These are phyloP conservation scores for Sphenostylis stenocarpa DNA, from an alignment of 306 rosid genomes.

Conservation along the genomic window DNA sequence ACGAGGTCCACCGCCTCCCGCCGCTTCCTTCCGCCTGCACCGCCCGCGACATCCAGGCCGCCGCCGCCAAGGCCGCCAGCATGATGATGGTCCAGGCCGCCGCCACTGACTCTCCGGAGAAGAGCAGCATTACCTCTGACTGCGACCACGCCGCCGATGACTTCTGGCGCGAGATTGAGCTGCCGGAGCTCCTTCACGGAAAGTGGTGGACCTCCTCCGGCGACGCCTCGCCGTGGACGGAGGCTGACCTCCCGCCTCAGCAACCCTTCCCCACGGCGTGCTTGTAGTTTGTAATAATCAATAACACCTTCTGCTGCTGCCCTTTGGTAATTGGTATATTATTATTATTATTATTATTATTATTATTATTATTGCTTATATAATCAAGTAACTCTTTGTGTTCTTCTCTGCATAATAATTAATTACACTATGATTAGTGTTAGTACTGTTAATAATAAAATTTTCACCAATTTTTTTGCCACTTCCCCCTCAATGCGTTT, in stretches of 20 bases:
- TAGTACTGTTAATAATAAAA: not conserved
- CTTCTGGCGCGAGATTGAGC: constrained; percentile 82
- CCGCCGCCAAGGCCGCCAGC: constrained; percentile 75
- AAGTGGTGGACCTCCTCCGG: constrained; percentile 35
- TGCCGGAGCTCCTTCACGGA: constrained; percentile 66
- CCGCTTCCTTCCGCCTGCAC: constrained; percentile 50
- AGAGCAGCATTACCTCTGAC: constrained; percentile 20
- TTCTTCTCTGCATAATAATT: not conserved
- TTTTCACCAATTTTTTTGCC: not conserved
- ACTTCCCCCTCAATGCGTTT: not conserved
- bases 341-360: no score
- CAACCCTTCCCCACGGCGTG: constrained; percentile 45
- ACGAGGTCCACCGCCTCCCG: constrained; percentile 63
- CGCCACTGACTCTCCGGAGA: not conserved
- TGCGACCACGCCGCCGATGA: constrained; percentile 42
- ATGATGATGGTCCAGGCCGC: constrained; percentile 37
- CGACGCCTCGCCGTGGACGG: constrained; percentile 35
- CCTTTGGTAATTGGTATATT: constrained; percentile 18
- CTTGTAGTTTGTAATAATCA: constrained; percentile 25
- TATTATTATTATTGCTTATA: not conserved
- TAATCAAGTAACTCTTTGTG: not conserved
- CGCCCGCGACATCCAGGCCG: constrained; percentile 73
- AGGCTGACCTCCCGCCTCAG: constrained; percentile 27
- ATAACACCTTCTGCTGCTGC: constrained; percentile 2
- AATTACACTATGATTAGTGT: not conserved